A percentile compares a stretch with the other conserved stretches of the same genome.
Evolutionary conservation across 805 yeast species (phyloP).

Genomic region (Kluyveromyces starmeri): DNA sequence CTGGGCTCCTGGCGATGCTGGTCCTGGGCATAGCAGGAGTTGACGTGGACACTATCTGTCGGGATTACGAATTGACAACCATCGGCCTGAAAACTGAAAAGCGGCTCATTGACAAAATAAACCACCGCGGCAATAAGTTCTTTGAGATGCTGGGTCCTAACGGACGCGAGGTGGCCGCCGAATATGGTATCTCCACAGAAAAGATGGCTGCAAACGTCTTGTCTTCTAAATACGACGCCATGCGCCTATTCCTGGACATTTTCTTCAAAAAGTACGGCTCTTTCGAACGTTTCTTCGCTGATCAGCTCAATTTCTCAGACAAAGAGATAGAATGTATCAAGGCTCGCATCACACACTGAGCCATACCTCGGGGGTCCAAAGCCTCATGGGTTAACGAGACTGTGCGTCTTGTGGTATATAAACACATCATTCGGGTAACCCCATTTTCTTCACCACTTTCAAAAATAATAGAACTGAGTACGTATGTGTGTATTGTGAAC

Average conservation of each 20-base stretch:
- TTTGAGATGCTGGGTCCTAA: constrained; percentile 17
- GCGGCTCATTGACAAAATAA: constrained; percentile 21
- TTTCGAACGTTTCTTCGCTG: constrained; percentile 38
- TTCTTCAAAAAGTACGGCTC: constrained; percentile 48
- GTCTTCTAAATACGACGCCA: constrained; percentile 58
- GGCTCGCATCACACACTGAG: too few relatives aligned
- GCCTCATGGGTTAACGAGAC: too few relatives aligned
- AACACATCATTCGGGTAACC: too few relatives aligned
- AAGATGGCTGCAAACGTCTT: constrained; percentile 54
- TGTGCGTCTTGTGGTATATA: too few relatives aligned
- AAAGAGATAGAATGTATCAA: constrained; percentile 35
- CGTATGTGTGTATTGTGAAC: too few relatives aligned
- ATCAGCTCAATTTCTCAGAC: constrained; percentile 35
- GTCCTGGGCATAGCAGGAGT: constrained; percentile 56
- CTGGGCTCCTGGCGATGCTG: constrained; percentile 67
- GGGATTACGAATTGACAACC: constrained; percentile 71
- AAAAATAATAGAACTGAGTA: too few relatives aligned
- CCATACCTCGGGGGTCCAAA: too few relatives aligned
- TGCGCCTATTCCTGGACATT: constrained; percentile 53
- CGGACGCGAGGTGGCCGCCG: constrained; percentile 25
- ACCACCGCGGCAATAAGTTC: constrained; percentile 31
- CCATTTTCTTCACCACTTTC: too few relatives aligned
- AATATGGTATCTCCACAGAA: constrained; percentile 20
- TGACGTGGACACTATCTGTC: constrained; percentile 52
- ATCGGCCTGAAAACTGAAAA: constrained; percentile 47